Evolutionary conservation across 1,284 basidiomycete species (phyloP).

Genomic region (Rhodotorula sp.): DNA sequence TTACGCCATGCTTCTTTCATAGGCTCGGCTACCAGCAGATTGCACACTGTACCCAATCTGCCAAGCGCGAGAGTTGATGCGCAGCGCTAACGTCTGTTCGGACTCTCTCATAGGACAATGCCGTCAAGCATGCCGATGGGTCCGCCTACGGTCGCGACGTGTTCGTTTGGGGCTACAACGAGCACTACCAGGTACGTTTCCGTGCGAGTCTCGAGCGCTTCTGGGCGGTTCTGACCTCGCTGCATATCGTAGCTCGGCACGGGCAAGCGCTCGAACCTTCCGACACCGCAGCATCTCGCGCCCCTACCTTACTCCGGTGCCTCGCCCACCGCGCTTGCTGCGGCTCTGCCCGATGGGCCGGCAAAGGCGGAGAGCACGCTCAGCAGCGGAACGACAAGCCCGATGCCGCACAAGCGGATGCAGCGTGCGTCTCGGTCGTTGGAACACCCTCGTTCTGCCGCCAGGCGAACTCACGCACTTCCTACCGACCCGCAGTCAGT

Average conservation of each 20-base stretch:
- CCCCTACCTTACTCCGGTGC: slow-evolving; percentile 52
- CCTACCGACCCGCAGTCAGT: slow-evolving; percentile 3
- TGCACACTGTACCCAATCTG: background rate
- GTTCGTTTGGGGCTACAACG: slow-evolving; percentile 57
- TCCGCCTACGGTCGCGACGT: slow-evolving; percentile 57
- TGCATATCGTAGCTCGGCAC: slow-evolving; percentile 66
- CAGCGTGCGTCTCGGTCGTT: slow-evolving; percentile 54
- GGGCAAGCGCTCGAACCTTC: slow-evolving; percentile 72
- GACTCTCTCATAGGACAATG: slow-evolving; percentile 53
- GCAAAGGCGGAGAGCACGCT: background rate
- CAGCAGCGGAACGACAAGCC: slow-evolving; percentile 40
- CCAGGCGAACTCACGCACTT: background rate
- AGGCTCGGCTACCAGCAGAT: too few species aligned
- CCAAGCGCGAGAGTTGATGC: background rate
- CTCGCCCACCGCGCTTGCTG: slow-evolving; percentile 40
- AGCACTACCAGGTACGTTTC: slow-evolving; percentile 42
- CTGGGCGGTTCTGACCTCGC: too few species aligned
- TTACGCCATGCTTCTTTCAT: too few species aligned
- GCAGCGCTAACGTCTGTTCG: background rate
- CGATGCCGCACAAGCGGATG: slow-evolving; percentile 54
- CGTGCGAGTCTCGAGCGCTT: too few species aligned
- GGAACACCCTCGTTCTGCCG: background rate
- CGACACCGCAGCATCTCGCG: slow-evolving; percentile 64
- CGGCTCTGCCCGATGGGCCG: background rate
- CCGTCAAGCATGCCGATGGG: slow-evolving; percentile 57